These are phyloP conservation scores for Thozetella sp. DNA, from an alignment of 495 filamentous ascomycete species.

Conservation along the genomic window DNA sequence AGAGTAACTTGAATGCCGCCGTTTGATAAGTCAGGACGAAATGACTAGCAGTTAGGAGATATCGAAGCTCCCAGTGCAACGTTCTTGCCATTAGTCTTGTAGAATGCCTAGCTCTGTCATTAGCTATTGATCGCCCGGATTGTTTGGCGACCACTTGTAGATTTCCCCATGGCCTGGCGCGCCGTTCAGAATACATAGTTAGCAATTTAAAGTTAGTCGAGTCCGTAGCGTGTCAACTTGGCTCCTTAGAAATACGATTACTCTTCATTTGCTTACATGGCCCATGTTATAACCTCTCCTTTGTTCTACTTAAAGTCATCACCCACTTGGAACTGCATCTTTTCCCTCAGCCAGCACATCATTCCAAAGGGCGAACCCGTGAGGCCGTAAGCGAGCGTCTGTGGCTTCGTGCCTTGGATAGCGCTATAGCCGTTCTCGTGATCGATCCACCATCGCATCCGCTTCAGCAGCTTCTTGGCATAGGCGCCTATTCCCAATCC, in stretches of 20 bases:
- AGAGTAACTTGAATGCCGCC: neutral
- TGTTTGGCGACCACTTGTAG: neutral
- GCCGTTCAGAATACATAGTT: neutral
- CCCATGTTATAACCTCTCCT: conserved; percentile 43
- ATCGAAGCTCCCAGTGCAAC: neutral
- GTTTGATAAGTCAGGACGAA: neutral
- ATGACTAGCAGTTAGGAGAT: neutral
- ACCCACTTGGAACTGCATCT: conserved; percentile 58
- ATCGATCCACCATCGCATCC: conserved; percentile 42
- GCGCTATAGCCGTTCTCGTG: conserved; percentile 51
- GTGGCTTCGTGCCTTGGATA: conserved; percentile 56
- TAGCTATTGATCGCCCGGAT: neutral
- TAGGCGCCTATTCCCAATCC: conserved; percentile 10
- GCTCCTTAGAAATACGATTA: neutral
- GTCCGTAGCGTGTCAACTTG: neutral
- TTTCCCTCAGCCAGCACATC: conserved; percentile 63
- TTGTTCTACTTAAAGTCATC: conserved; percentile 62
- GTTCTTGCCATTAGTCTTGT: neutral
- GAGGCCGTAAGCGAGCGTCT: conserved; percentile 54
- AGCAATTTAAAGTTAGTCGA: neutral
- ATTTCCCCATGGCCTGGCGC: neutral
- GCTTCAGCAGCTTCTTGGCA: conserved; percentile 24
- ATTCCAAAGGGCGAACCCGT: conserved; percentile 57
- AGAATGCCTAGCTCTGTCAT: neutral
- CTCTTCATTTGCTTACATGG: neutral